A percentile compares a stretch with the other conserved stretches of the same genome.
Conservation (phyloP, 768 basidiomycete species). For the Suillus lakei region DNA sequence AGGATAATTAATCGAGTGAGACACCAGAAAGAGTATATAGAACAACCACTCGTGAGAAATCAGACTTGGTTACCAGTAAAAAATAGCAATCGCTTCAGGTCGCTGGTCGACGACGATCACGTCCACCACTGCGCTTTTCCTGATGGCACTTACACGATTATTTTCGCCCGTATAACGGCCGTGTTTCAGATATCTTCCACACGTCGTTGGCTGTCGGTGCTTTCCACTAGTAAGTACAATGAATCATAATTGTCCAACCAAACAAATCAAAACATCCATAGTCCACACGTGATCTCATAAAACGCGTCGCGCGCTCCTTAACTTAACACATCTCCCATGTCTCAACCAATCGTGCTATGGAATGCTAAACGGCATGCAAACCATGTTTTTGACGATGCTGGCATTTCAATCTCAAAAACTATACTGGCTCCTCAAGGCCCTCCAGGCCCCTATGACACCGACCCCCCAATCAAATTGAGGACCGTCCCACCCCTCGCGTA, state of each 20-base stretch:
- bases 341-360: conserved; percentile 18
- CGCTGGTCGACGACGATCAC: background rate
- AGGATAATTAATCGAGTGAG: conserved; percentile 24
- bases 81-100: conserved; percentile 9
- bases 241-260: background rate
- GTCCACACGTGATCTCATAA: conserved; percentile 9
- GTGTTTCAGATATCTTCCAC: background rate
- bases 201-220: background rate
- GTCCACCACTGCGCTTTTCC: background rate
- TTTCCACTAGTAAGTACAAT: no score
- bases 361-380: conserved; percentile 10
- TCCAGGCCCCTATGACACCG: conserved; percentile 3
- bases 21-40: background rate
- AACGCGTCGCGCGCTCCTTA: conserved; percentile 6
- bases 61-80: conserved; percentile 13
- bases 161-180: no score
- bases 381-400: conserved; percentile 22
- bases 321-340: background rate
- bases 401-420: conserved; percentile 19
- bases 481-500: conserved; percentile 55
- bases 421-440: conserved; percentile 14
- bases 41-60: conserved; percentile 15
- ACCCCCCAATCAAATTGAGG: conserved; percentile 1
- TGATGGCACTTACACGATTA: background rate
- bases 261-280: background rate